Conservation (phyloP, 371 early-diverging fungal genomes). For the Zychaea mexicana region DNA sequence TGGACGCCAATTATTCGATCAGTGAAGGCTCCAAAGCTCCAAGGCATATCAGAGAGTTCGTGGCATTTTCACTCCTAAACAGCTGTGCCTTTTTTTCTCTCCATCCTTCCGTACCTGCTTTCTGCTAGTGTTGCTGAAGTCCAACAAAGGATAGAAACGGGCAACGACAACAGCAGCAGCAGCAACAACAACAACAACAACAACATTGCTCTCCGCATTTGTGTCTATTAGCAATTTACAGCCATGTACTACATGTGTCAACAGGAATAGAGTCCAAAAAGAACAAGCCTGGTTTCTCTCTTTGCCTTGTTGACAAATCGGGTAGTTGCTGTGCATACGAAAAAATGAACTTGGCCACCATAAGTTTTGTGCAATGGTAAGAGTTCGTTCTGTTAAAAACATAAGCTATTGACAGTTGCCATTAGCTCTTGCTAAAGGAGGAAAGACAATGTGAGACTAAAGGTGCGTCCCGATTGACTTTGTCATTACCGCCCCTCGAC, state of each 20-base stretch:
- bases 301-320: neutral
- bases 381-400: neutral
- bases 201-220: neutral
- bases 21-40: too few species aligned
- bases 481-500: neutral
- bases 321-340: slow-evolving; percentile 1
- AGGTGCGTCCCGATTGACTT: neutral
- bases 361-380: neutral
- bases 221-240: neutral
- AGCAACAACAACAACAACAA: neutral
- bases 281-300: neutral
- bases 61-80: too few species aligned
- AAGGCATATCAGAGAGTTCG: too few species aligned
- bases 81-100: neutral
- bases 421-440: neutral
- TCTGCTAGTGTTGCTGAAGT: neutral
- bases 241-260: neutral
- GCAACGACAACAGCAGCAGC: neutral
- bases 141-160: neutral
- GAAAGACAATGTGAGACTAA: neutral
- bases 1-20: too few species aligned
- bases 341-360: neutral
- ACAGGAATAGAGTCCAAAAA: neutral
- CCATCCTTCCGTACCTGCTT: neutral
- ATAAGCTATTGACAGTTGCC: neutral